Evolutionary conservation across 352 stramenopile genomes (phyloP), one percentile per base, ranked within the genome.

Genomic region (Phytophthora tentaculata): DNA sequence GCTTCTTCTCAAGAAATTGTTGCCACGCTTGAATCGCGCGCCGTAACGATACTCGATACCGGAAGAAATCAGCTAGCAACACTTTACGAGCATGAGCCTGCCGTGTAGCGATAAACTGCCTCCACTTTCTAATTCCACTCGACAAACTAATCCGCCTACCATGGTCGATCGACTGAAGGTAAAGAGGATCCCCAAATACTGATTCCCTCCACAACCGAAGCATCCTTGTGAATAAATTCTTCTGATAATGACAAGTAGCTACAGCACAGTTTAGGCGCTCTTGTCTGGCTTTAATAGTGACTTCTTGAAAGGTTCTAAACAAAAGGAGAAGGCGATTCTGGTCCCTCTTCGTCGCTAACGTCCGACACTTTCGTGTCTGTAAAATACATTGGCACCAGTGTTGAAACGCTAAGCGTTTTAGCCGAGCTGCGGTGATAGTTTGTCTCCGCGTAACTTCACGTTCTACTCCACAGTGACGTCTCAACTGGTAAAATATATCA

Each of bases 41-140:
- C 22, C 32, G 47, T 58, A 73, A 50, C 24, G 9, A 45, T 29
- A 12, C 32, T 57, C 45, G 67, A 52, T 71, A 74, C 10, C 67
- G 55, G 23, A 73, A 79, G 23, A 68, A 77, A 58, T 80, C 72
- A 24, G 75, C 64, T 53, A 74, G 22, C 1, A 83, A 29, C n/a
- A 70, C 29, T 5, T 73, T 64, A 32, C 51, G 56, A 0, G 61
- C 50, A 7, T 4, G 16, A 16, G 14, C 7, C 26, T 77, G 49
- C 3, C 44, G 64, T 22, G 37, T 19, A 14, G 10, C 19, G 5
- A 58, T 45, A 45, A 67, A 74, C 48, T 45, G 45, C 19, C 37
- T 64, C 69, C 69, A 77, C 24, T 48, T 73, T 59, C 64, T 35
- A n/a, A 74, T 12, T 10, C 69, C 64, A 44, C 5, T 52, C 4